Base-by-base conservation (phyloP, 2,329 filamentous ascomycete species). In the Penicillium sp. region DNA sequence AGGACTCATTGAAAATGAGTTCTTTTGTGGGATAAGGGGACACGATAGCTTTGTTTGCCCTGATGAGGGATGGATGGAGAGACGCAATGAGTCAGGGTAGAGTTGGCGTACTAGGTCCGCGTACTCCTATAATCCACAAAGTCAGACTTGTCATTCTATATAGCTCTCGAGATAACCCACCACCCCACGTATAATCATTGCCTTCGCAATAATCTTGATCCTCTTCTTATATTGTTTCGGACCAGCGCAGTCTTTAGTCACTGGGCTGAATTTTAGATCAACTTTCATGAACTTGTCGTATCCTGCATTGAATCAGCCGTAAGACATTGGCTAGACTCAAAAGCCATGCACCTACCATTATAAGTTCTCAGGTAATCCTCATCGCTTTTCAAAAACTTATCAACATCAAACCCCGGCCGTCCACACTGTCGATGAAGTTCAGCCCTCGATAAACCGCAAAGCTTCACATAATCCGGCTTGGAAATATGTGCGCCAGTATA, bases 141-240 rank as follows among this genome's bases (percentile, higher is more conserved):
- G 19, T 50, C n/a, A 49, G 36, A 9, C 14, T 14, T 12, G 31
- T 12, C 16, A 5, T 12, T 19, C 30, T 48, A 28, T 14, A 26
- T 16, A 31, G 16, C 7, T 5, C 16, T 44, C 25, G 9, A 11
- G 16, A 26, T 31, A 5, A 55, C 46, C 26, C 11, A 45, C 53
- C 28, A 55, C 53, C 6, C 53, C 53, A 1, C 53, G 53, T 14
- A 51, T n/a, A 28, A 55, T 55, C 53, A 55, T 55, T 1, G 28
- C 9, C 9, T 55, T 55, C 26, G 53, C 53, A 35, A 55, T 55
- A 3, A 1, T n/a, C 22, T 55, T 55, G 22, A 55, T 50, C 14
- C n/a, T 55, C 41, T 45, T 55, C 17, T 55, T 45, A 40, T 51
- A 55, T 51, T 55, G 53, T n/a, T 51, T 55, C 4, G 53, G 47